Conservation (phyloP, 1,284 basidiomycete species). For the Tilletia walkeri region DNA sequence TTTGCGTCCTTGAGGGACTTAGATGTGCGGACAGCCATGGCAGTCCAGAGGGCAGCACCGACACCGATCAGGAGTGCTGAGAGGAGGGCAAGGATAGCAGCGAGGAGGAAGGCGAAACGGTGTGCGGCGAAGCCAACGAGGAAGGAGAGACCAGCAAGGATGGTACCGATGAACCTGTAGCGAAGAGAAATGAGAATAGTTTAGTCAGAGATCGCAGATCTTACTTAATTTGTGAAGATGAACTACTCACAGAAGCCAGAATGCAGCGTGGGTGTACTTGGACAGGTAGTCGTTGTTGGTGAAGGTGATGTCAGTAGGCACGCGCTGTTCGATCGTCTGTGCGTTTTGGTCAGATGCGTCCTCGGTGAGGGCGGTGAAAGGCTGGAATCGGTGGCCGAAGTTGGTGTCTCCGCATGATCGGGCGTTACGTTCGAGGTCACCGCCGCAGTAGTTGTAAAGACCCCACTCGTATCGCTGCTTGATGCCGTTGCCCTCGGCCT, state of each 20-base stretch:
- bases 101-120: constrained; percentile 44
- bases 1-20: constrained; percentile 23
- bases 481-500: constrained; percentile 18
- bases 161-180: constrained; percentile 43
- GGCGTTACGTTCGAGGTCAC: neutral
- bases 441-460: constrained; percentile 27
- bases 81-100: constrained; percentile 43
- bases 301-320: constrained; percentile 30
- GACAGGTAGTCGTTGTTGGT: constrained; percentile 35
- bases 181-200: neutral
- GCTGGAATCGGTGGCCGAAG: constrained; percentile 43
- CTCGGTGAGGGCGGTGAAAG: constrained; percentile 29
- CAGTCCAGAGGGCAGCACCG: constrained; percentile 47
- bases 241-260: constrained; percentile 33
- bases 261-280: constrained; percentile 39
- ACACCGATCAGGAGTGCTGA: constrained; percentile 38
- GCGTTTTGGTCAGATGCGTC: constrained; percentile 26
- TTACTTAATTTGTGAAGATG: neutral
- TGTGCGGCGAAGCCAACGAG: constrained; percentile 41
- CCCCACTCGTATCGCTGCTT: constrained; percentile 25
- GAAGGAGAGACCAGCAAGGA: constrained; percentile 45
- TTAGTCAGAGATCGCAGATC: too few relatives aligned
- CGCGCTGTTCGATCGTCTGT: constrained; percentile 22
- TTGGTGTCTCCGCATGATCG: constrained; percentile 28
- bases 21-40: constrained; percentile 39